These are phyloP conservation scores for Agaricus sinodeliciosus DNA, from an alignment of 768 basidiomycete genomes.

Conservation along the genomic window DNA sequence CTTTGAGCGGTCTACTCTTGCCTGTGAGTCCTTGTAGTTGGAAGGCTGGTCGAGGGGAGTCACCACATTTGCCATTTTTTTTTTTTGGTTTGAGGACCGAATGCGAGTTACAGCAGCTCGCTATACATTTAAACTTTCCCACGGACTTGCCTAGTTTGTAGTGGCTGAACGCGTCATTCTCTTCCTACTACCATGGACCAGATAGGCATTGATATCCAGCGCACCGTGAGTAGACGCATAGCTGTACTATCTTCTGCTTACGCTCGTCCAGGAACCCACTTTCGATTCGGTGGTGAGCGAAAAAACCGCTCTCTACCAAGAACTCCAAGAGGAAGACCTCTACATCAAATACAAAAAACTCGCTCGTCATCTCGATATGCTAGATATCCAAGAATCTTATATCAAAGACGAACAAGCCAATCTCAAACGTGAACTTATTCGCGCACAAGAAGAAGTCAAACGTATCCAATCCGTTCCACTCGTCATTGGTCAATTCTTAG, in stretches of 20 bases:
- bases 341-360: slow-evolving; percentile 98
- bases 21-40: slow-evolving; percentile 94
- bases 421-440: slow-evolving; percentile 94
- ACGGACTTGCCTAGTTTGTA: slow-evolving; percentile 22
- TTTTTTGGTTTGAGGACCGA: neutral
- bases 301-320: slow-evolving; percentile 81
- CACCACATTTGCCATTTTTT: slow-evolving; percentile 80
- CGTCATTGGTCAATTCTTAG: slow-evolving; percentile 98
- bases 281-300: slow-evolving; percentile 85
- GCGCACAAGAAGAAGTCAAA: slow-evolving; percentile 99
- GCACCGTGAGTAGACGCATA: slow-evolving; percentile 49
- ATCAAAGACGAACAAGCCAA: slow-evolving; percentile 99
- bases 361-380: slow-evolving; percentile 89
- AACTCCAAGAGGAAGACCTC: slow-evolving; percentile 87
- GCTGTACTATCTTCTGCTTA: neutral
- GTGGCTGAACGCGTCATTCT: slow-evolving; percentile 40
- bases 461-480: slow-evolving; percentile 98
- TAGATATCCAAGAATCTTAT: slow-evolving; percentile 91
- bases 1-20: slow-evolving; percentile 66
- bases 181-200: slow-evolving; percentile 64
- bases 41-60: slow-evolving; percentile 86
- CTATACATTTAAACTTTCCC: slow-evolving; percentile 3
- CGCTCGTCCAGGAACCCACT: slow-evolving; percentile 68
- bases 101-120: no score
- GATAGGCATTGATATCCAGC: slow-evolving; percentile 79